These are phyloP conservation scores for Lactifluus pinguis DNA, from an alignment of 768 basidiomycete species.

Conservation along the genomic window DNA sequence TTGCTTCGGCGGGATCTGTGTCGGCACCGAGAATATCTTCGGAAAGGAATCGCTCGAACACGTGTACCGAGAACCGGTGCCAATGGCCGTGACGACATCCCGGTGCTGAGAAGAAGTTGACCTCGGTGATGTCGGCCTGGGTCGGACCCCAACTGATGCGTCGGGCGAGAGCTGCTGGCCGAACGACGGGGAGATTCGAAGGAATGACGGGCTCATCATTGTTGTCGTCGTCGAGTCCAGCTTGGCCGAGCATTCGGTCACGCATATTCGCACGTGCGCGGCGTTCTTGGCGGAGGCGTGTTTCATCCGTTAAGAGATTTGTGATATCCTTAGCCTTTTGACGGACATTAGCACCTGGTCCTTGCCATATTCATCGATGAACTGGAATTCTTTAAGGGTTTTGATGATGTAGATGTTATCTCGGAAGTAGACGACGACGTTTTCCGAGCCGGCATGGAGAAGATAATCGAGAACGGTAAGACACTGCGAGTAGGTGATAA, in stretches of 20 bases:
- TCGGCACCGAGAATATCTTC: background rate
- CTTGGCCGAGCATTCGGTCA: slow-evolving; percentile 80
- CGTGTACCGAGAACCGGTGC: slow-evolving; percentile 65
- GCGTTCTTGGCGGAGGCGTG: slow-evolving; percentile 78
- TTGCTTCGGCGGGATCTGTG: slow-evolving; percentile 33
- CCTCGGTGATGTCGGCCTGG: no score
- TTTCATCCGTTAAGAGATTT: slow-evolving; percentile 80
- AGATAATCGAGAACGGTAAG: slow-evolving; percentile 93
- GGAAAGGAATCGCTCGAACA: slow-evolving; percentile 55
- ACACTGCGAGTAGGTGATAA: slow-evolving; percentile 39
- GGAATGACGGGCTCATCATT: slow-evolving; percentile 22
- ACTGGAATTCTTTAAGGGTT: slow-evolving; percentile 98
- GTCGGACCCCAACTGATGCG: no score
- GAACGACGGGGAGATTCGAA: no score
- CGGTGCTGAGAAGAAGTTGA: no score
- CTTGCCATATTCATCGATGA: slow-evolving; percentile 88
- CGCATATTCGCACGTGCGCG: slow-evolving; percentile 83
- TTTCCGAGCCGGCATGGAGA: slow-evolving; percentile 93
- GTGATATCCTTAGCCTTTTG: slow-evolving; percentile 99
- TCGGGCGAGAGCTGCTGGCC: no score
- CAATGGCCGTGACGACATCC: no score
- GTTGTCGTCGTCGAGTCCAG: slow-evolving; percentile 32
- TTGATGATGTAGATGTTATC: slow-evolving; percentile 98
- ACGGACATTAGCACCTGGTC: slow-evolving; percentile 96
- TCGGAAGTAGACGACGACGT: slow-evolving; percentile 96